Evolutionary conservation across 140 eudicot genomes (phyloP), one percentile per base, ranked within the genome.

Genomic region (Senecio squalidus): DNA sequence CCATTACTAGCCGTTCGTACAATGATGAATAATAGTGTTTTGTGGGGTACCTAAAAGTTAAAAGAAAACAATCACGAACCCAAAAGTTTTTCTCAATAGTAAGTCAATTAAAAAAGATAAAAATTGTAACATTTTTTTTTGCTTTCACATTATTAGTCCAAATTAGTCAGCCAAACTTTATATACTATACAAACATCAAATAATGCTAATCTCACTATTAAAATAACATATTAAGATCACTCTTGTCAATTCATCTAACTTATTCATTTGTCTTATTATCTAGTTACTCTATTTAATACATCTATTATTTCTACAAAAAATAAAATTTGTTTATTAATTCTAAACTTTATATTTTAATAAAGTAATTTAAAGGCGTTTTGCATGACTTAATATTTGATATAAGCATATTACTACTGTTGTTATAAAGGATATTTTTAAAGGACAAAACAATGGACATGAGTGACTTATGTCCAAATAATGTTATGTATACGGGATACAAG

Each of bases 21-120:
- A 28, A 61, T 61, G 17, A 61, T 61, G 44, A 6, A 39, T 28
- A 21, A 22, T 45, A 27, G 56, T 61, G 67, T 61, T 61, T 61
- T 27, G 67, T 44, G 67, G 67, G 67, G 67, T 45, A 44, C 28
- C 31, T 27, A 44, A 27, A 61, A 44, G 67, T 61, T 40, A 61
- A 61, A 61, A 27, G 67, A 29, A 28, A 17, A 31, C 56, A 47
- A 46, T 62, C 45, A 29, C 18, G 45, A 54, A 15, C 26, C 40
- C 41, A 14, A 29, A 54, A 54, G 60, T 28, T 28, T 53, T 27
- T 15, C 41, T 27, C 26, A 29, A 29, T 27, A 27, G 60, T 15
- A 1, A 22, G 16, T 16, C 25, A 29, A 7, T 5, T 16, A 22
- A 28, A n/a, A 54, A 51, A 53, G 41, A 27, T 16, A 8, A 23